phyloP scores from a whole-genome alignment of 2,329 filamentous ascomycete genomes.

The Acrocalymma vagum region DNA sequence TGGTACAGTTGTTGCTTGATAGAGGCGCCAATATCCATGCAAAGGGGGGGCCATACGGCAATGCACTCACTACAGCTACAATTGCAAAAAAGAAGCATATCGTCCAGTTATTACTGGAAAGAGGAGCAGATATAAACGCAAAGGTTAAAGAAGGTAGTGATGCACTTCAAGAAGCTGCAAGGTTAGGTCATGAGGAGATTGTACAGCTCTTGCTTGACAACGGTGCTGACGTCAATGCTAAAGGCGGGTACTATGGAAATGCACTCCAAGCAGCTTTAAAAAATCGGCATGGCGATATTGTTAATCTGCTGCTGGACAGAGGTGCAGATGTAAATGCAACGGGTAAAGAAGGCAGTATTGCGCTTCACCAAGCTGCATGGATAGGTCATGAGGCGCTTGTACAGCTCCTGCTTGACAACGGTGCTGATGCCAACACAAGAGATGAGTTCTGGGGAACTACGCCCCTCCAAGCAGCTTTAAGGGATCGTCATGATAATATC shows the following conservation, averaged over 20 bases:
- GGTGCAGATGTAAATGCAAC: slow-evolving; percentile 2
- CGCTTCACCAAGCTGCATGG: slow-evolving; percentile 4
- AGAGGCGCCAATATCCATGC: slow-evolving; percentile 5
- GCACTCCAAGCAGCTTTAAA: slow-evolving; percentile 7
- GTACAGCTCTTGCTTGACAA: slow-evolving; percentile 5
- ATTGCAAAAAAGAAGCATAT: slow-evolving; percentile 3
- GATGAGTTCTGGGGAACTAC: too few relatives aligned
- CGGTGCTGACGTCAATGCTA: slow-evolving; percentile 1
- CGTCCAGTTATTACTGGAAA: slow-evolving; percentile 1
- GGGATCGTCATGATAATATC: neutral
- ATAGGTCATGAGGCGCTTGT: slow-evolving; percentile 1
- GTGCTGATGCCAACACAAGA: slow-evolving; percentile 4
- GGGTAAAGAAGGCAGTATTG: slow-evolving; percentile 1
- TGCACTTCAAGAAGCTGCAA: slow-evolving; percentile 3
- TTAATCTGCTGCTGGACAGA: slow-evolving; percentile 4
- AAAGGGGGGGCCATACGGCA: slow-evolving; percentile 1
- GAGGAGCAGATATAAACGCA: neutral
- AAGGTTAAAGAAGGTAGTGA: too few relatives aligned
- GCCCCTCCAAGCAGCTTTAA: slow-evolving; percentile 6
- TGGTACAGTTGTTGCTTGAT: slow-evolving; percentile 18
- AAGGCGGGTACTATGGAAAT: slow-evolving; percentile 2
- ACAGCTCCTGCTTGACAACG: slow-evolving; percentile 18
- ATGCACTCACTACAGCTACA: slow-evolving; percentile 4
- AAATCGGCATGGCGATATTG: neutral
- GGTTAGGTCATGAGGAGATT: slow-evolving; percentile 1